Percentiles rank a stretch among this genome's conserved stretches.
Evolutionary conservation across 768 basidiomycete species (phyloP).

Genomic region (Termitomyces sp.): DNA sequence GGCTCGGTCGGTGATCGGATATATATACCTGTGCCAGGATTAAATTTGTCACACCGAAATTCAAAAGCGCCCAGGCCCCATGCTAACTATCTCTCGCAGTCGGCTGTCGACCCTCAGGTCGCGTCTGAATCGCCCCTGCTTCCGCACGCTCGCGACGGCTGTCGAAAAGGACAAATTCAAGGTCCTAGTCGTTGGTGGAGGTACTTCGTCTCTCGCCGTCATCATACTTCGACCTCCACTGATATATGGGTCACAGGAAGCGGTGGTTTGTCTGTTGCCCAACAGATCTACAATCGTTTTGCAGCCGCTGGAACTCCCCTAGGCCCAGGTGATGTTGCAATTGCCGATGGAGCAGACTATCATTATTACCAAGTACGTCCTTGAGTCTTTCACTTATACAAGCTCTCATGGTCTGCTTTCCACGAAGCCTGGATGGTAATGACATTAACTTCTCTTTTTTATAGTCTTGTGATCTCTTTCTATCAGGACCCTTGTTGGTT

Average conservation of each 20-base stretch:
- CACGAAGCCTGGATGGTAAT: constrained; percentile 85
- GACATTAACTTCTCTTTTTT: not conserved
- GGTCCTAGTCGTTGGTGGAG: constrained; percentile 85
- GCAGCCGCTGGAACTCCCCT: constrained; percentile 64
- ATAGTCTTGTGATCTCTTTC: not conserved
- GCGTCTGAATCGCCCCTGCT: not conserved
- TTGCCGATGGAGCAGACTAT: constrained; percentile 76
- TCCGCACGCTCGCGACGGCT: constrained; percentile 26
- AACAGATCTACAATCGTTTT: constrained; percentile 85
- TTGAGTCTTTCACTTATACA: not conserved
- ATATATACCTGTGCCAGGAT: not conserved
- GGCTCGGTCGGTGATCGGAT: not conserved
- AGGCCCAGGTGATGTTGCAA: constrained; percentile 73
- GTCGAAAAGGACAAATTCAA: constrained; percentile 61
- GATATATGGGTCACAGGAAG: constrained; percentile 48
- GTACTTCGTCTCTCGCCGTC: constrained; percentile 35
- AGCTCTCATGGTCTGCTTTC: not conserved
- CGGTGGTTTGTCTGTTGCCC: constrained; percentile 78
- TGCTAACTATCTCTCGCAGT: constrained; percentile 12
- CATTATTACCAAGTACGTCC: constrained; percentile 78
- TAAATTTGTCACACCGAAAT: not conserved
- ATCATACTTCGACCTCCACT: not conserved
- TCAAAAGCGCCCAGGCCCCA: not conserved
- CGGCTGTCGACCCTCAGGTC: constrained; percentile 1
- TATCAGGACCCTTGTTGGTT: constrained; percentile 83